These are phyloP conservation scores for Tylopilus rubrobrunneus DNA, from an alignment of 768 basidiomycete genomes.

Conservation along the genomic window DNA sequence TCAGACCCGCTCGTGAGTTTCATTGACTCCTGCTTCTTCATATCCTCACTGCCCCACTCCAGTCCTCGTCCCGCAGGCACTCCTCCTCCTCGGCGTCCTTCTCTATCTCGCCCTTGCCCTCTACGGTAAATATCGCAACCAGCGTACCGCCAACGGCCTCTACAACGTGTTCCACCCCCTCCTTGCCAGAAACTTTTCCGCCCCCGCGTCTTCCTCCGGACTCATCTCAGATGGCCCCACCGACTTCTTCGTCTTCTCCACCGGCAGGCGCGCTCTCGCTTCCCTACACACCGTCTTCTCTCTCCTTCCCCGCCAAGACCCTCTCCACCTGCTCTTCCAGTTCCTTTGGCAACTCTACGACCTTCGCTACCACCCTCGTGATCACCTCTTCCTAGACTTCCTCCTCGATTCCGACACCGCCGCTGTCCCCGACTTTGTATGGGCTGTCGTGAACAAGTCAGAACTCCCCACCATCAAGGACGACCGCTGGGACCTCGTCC, in stretches of 20 bases:
- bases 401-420: conserved; percentile 46
- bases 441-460: conserved; percentile 79
- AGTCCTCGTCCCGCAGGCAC: conserved; percentile 67
- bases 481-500: conserved; percentile 82
- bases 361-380: conserved; percentile 64
- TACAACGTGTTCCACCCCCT: conserved; percentile 54
- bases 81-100: conserved; percentile 49
- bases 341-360: conserved; percentile 63
- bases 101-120: conserved; percentile 55
- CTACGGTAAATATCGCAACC: conserved; percentile 60
- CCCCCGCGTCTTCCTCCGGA: conserved; percentile 48
- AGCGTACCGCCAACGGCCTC: conserved; percentile 61
- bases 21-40: background rate
- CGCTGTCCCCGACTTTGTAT: conserved; percentile 67
- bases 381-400: conserved; percentile 77
- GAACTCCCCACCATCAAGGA: conserved; percentile 67
- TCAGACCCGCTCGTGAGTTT: too few relatives aligned
- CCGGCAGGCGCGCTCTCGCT: conserved; percentile 72
- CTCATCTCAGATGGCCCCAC: conserved; percentile 66
- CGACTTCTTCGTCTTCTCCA: conserved; percentile 84
- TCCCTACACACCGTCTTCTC: conserved; percentile 79
- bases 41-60: background rate
- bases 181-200: conserved; percentile 72
- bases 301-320: conserved; percentile 81
- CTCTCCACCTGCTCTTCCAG: conserved; percentile 63